A percentile compares a stretch with the other conserved stretches of the same genome.
Evolutionary conservation across 116 monocot genomes (phyloP).

Genomic region (Thalassia testudinum): DNA sequence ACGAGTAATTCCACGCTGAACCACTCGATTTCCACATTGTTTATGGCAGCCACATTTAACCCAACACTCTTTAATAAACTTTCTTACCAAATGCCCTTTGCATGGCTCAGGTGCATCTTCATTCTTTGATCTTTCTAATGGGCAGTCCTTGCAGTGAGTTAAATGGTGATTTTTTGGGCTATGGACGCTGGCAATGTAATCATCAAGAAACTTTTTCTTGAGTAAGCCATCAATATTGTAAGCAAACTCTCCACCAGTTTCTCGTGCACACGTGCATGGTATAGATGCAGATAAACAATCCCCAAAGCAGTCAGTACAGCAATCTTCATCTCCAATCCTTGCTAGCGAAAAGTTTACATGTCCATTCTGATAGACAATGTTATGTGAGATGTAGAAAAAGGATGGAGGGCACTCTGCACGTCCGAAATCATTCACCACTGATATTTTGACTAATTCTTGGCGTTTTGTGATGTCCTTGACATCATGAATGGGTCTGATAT

Average conservation of each 20-base stretch:
- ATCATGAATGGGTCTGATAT: slow-evolving; percentile 42
- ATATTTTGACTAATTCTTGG: slow-evolving; percentile 58
- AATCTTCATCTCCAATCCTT: slow-evolving; percentile 71
- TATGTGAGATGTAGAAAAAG: slow-evolving; percentile 65
- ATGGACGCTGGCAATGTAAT: slow-evolving; percentile 38
- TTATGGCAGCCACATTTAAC: slow-evolving; percentile 83
- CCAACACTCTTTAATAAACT: slow-evolving; percentile 96
- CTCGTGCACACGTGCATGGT: slow-evolving; percentile 70
- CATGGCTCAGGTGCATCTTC: slow-evolving; percentile 24
- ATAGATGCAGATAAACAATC: slow-evolving; percentile 55
- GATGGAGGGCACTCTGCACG: slow-evolving; percentile 37
- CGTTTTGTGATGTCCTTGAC: slow-evolving; percentile 64
- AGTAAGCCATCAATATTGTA: slow-evolving; percentile 62
- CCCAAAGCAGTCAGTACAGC: slow-evolving; percentile 71
- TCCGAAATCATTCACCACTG: slow-evolving; percentile 54
- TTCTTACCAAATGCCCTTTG: slow-evolving; percentile 70
- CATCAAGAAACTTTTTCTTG: slow-evolving; percentile 51
- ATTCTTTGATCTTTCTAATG: slow-evolving; percentile 48
- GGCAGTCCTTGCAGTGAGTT: slow-evolving; percentile 59
- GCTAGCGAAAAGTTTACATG: slow-evolving; percentile 74
- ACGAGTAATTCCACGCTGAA: slow-evolving; percentile 71
- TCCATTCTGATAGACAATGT: slow-evolving; percentile 54
- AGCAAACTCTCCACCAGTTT: slow-evolving; percentile 77
- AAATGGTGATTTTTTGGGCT: slow-evolving; percentile 26
- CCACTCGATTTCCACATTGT: slow-evolving; percentile 79